Evolutionary conservation across 2,329 filamentous ascomycete genomes (phyloP).

Genomic region (Diaporthe capsici): DNA sequence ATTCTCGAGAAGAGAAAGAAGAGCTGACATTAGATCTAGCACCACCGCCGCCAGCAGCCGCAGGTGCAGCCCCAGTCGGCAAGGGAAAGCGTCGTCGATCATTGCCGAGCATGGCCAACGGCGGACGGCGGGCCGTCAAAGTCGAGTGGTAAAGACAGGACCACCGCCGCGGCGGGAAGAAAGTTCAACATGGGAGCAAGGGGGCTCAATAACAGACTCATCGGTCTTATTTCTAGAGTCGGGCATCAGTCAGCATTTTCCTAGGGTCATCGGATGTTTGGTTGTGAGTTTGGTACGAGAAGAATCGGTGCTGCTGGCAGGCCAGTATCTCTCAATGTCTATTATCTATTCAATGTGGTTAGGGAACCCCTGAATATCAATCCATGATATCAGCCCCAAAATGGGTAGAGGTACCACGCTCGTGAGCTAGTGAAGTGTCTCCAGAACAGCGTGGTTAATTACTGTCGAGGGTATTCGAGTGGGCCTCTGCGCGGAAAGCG

Average conservation of each 20-base stretch:
- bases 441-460: not conserved
- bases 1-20: not conserved
- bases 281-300: constrained; percentile 11
- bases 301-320: constrained; percentile 28
- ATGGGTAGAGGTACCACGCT: too few relatives aligned
- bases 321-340: constrained; percentile 32
- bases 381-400: not conserved
- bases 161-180: not conserved
- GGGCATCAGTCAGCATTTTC: constrained; percentile 21
- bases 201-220: constrained; percentile 1
- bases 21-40: not conserved
- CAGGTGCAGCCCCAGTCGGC: not conserved
- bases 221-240: not conserved
- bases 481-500: not conserved
- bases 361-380: constrained; percentile 20
- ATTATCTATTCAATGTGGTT: constrained; percentile 18
- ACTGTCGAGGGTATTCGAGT: not conserved
- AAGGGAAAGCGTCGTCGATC: constrained; percentile 27
- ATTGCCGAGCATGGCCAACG: constrained; percentile 7
- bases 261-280: constrained; percentile 5
- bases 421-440: not conserved
- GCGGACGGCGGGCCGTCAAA: constrained; percentile 9
- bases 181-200: not conserved
- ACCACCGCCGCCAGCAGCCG: not conserved
- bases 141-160: not conserved